Percentiles rank a stretch among this genome's conserved stretches.
Evolutionary conservation across 2,329 filamentous ascomycete genomes (phyloP).

Genomic region (Cordyceps militaris): DNA sequence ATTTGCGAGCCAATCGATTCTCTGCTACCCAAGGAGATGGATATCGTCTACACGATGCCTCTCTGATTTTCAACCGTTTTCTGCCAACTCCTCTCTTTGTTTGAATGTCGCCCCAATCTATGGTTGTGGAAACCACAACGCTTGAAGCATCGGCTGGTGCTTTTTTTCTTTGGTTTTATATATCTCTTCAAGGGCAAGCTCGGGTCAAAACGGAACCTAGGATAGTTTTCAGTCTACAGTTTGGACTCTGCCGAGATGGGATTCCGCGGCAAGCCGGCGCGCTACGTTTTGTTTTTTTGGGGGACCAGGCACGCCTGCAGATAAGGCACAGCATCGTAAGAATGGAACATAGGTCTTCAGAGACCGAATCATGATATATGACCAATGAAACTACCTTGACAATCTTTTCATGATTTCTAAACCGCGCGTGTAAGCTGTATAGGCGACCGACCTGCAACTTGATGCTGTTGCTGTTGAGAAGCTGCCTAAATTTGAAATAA

Average conservation of each 20-base stretch:
- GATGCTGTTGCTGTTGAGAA: too few relatives aligned
- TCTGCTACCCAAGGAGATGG: constrained; percentile 31
- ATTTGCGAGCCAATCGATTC: constrained; percentile 29
- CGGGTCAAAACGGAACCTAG: background rate
- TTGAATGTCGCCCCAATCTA: background rate
- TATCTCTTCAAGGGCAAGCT: background rate
- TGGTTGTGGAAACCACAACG: background rate
- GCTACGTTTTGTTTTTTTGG: background rate
- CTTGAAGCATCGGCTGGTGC: background rate
- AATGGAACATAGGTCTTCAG: background rate
- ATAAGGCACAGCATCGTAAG: background rate
- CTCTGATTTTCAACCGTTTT: constrained; percentile 1
- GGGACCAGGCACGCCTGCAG: background rate
- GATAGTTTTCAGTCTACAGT: background rate
- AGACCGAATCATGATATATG: background rate
- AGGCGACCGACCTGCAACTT: too few relatives aligned
- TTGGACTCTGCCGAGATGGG: background rate
- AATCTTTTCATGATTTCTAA: background rate
- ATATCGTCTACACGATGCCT: constrained; percentile 27
- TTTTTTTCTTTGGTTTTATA: background rate
- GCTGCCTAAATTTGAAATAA: too few relatives aligned
- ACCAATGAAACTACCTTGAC: background rate
- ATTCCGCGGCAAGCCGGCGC: background rate
- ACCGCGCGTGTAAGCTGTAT: too few relatives aligned
- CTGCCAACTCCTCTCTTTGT: background rate